Evolutionary conservation across 2,329 filamentous ascomycete genomes (phyloP), one percentile per base, ranked within the genome.

Genomic region (Cladosporium cucumerinum): DNA sequence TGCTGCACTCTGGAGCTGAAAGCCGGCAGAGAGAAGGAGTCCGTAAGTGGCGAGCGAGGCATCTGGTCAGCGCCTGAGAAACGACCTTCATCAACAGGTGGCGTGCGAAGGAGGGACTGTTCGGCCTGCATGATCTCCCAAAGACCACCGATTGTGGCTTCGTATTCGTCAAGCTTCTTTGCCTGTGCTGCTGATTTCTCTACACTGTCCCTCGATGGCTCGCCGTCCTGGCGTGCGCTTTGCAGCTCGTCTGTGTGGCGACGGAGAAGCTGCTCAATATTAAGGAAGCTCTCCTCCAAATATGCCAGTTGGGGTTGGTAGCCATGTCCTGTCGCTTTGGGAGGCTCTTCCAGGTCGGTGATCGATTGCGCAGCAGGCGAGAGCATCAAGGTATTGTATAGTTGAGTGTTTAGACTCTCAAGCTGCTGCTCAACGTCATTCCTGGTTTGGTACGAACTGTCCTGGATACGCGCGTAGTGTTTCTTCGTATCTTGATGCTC

Each of bases 1-100:
- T 87, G 90, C 72, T 93, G 89, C 0, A 98, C 87, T 72, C 91
- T 92, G 10, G 86, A 81, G 18, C 88, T 89, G 75, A 98, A 96
- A 23, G 89, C 91, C 25, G 85, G 82, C 4, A 97, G 79, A 1
- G 89, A 90, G 78, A 91, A 96, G 2, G 65, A 66, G 8, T 66
- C 65, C 11, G 46, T 61, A 8, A 64, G 43, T 43, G 65, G 61
- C 7, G 55, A 59, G 5, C 48, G 61, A 30, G 57, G 65, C n/a
- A 43, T 72, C 69, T 66, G 77, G 68, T 71, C 79, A 72, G 26
- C 52, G 7, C 48, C 46, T 10, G 63, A 65, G 51, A 57, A 57
- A 23, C 63, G 59, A 7, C 51, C 58, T 28, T 55, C 59, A 25
- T 67, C 67, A 32, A 65, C 36, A 55, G 57, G 63, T 59, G 48